phyloP scores from a whole-genome alignment of 768 basidiomycete species.

The Amanita polypyramis region DNA sequence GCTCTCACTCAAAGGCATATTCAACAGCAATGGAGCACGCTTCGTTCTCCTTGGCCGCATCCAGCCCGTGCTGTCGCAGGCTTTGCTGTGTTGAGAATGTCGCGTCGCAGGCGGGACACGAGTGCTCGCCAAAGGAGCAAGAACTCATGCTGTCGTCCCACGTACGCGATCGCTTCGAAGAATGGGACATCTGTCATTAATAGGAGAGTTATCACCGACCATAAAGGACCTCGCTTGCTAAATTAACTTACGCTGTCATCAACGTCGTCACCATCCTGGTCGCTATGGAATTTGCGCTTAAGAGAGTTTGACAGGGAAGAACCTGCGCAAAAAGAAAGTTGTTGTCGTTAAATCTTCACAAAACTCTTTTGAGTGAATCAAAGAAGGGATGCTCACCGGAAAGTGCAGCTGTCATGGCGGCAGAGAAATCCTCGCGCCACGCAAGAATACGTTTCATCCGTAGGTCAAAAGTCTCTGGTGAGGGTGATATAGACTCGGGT shows the following conservation, averaged over 20 bases:
- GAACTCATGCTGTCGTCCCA: conserved; percentile 16
- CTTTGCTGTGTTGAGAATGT: conserved; percentile 49
- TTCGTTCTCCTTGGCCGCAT: conserved; percentile 39
- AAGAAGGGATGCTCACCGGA: conserved; percentile 25
- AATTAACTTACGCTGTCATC: conserved; percentile 22
- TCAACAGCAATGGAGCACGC: conserved; percentile 68
- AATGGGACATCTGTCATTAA: conserved; percentile 33
- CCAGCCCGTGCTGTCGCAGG: conserved; percentile 50
- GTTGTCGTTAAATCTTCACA: conserved; percentile 9
- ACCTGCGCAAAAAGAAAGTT: conserved; percentile 11
- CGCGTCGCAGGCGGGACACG: conserved; percentile 70
- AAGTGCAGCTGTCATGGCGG: conserved; percentile 28
- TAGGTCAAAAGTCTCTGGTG: conserved; percentile 36
- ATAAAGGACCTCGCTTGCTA: background rate
- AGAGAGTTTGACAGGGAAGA: conserved; percentile 24
- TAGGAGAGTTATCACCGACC: conserved; percentile 7
- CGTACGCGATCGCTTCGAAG: conserved; percentile 48
- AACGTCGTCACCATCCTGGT: conserved; percentile 29
- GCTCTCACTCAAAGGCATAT: conserved; percentile 48
- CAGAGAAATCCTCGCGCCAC: conserved; percentile 55
- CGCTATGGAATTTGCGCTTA: conserved; percentile 41
- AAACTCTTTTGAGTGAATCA: too few relatives aligned
- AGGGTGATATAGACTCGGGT: conserved; percentile 10
- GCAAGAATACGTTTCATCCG: conserved; percentile 60
- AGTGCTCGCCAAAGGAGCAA: conserved; percentile 34